A percentile compares a stretch with the other conserved stretches of the same genome.
These are phyloP conservation scores for Cocos nucifera DNA, from an alignment of 176 grass and related monocot genomes.

Conservation along the genomic window DNA sequence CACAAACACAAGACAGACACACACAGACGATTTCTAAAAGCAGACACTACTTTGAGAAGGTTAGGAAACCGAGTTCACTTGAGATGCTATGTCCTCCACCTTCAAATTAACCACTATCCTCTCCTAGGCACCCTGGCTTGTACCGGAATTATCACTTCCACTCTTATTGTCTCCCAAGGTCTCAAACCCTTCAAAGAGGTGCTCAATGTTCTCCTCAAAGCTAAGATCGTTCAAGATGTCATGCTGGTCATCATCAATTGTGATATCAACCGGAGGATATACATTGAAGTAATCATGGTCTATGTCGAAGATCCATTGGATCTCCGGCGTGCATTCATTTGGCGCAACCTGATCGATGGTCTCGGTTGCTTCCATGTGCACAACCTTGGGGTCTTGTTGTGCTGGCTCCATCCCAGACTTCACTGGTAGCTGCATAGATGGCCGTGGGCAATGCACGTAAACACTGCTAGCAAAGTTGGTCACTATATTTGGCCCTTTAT, in stretches of 20 bases:
- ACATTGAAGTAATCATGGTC: conserved; percentile 24
- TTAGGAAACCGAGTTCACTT: conserved; percentile 13
- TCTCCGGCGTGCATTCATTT: conserved; percentile 10
- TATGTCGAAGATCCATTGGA: conserved; percentile 38
- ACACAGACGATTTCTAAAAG: conserved; percentile 15
- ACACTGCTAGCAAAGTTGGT: conserved; percentile 81
- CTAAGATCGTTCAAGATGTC: conserved; percentile 21
- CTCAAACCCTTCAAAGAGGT: conserved; percentile 27
- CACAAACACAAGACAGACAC: conserved; percentile 8
- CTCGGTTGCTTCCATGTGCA: neutral
- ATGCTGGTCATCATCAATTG: conserved; percentile 14
- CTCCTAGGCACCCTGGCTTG: neutral
- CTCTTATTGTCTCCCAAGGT: neutral
- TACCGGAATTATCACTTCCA: no score
- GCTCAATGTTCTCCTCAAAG: conserved; percentile 33
- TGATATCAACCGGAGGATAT: conserved; percentile 1
- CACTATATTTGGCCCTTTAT: conserved; percentile 63
- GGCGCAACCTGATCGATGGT: neutral
- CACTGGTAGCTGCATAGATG: conserved; percentile 8
- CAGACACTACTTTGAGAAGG: conserved; percentile 35
- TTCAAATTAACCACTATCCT: conserved; percentile 5
- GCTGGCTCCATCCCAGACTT: neutral
- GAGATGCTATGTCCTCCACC: conserved; percentile 13
- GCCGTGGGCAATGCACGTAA: conserved; percentile 47
- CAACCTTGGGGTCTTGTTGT: conserved; percentile 20